Evolutionary conservation across 176 grass and related monocot species (phyloP).

Genomic region (Oryza meridionalis): DNA sequence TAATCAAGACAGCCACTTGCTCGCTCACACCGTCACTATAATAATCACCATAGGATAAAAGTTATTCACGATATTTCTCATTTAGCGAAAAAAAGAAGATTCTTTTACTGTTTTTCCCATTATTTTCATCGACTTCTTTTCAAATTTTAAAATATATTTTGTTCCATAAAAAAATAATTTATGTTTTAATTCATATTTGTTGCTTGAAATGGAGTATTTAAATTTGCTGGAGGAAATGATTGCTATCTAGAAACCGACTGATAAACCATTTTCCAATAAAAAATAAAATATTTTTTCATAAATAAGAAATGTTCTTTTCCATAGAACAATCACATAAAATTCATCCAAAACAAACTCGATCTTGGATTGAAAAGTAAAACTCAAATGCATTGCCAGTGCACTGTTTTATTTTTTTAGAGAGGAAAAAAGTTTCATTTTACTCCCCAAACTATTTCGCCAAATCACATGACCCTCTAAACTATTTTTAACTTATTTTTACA

Average conservation of each 20-base stretch:
- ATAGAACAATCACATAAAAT: neutral
- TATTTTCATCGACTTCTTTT: neutral
- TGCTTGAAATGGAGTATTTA: no score
- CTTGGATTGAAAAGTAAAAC: no score
- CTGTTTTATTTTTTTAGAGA: no score
- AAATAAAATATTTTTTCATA: neutral
- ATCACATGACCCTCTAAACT: no score
- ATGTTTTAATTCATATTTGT: neutral
- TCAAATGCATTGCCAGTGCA: no score
- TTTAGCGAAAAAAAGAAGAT: neutral
- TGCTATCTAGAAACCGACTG: no score
- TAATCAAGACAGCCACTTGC: neutral
- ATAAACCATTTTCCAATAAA: neutral
- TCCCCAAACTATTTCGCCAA: no score
- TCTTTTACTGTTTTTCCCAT: neutral
- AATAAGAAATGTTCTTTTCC: neutral
- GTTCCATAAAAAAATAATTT: neutral
- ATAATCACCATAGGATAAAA: neutral
- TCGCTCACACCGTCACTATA: neutral
- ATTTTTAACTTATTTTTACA: no score
- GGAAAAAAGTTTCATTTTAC: no score
- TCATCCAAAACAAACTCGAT: no score
- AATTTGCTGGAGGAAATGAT: no score
- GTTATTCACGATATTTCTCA: no score
- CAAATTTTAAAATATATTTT: neutral